Base-by-base conservation (phyloP, 2,329 filamentous ascomycete species). In the Monosporascus sp. region DNA sequence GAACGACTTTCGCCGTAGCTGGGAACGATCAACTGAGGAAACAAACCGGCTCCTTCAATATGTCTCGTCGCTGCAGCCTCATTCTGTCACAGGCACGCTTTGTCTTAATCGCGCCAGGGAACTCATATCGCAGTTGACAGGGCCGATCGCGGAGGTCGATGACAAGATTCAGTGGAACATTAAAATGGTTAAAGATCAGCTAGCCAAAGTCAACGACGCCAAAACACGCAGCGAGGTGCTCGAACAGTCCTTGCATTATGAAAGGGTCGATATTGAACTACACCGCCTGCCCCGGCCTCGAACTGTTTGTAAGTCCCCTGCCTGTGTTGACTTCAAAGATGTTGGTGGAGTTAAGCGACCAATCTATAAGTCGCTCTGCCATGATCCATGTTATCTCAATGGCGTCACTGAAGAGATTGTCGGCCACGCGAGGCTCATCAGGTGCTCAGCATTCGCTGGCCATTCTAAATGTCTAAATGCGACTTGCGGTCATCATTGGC, bases 61-160 rank as follows among this genome's bases (percentile, higher is more conserved):
- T 52, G 65, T 73, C 51, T 43, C 58, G 14, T 51, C 49, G 0
- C 53, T 59, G 11, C 43, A 52, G 6, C 70, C 71, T 0, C 72
- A 74, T 54, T 47, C 59, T 3, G 64, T 72, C 22, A 63, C 63
- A 15, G 70, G 60, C 38, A 74, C 72, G 0, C n/a, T 73, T 18
- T 73, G 67, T 47, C 55, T 75, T 15, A 72, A 75, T 50, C 61
- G 66, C 37, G 66, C 70, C 2, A 63, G 72, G 0, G 54, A 70
- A 25, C 37, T 72, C 20, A 71, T 75, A 25, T 51, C 59, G 1
- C 58, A 66, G 51, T 52, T 75, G 45, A 72, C 70, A 0, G 63
- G 65, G 51, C 71, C 72, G 4, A 72, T 74, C 65, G 65, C 70
- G 3, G 58, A 65, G 4, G 68, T 73, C 11, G 60, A 68, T 3